Evolutionary conservation across 169 alveolate species (phyloP), one percentile per base, ranked within the genome.

Genomic region (Eimeria maxima): DNA sequence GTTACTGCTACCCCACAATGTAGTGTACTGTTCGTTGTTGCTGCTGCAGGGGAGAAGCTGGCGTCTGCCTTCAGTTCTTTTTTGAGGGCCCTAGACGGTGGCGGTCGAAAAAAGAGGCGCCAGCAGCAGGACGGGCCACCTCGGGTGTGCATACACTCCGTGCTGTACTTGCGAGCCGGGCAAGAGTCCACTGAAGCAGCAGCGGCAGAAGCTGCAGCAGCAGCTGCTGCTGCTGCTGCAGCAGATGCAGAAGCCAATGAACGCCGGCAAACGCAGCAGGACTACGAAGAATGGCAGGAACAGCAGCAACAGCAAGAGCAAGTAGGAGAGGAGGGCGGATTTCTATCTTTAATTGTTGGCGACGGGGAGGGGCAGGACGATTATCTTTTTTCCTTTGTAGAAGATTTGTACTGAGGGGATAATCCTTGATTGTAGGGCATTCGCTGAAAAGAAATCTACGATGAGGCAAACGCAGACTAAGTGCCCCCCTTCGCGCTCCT

Each of bases 161-260:
- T 76, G 60, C 63, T 76, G 55, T 76, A 76, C 63, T 60, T 76
- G 60, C 87, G 87, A 14, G 50, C 55, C 20, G 63, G 60, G 44
- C 38, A 8, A 38, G 50, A 76, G 1, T 20, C 87, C 16, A 47
- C 33, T 27, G 87, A 76, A 13, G 60, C 65, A 22, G 60, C 60
- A 42, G 87, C 87, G 44, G 87, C 8, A 38, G 63, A 1, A 18
- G 87, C 47, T 42, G 87, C 87, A 42, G 60, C 87, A 76, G 87
- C 87, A 42, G 87, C 87, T 33, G 87, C 87, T 44, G 87, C 87
- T 27, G 87, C 87, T 4, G 87, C 60, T 42, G 87, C 87, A 38
- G 87, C 87, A 45, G 87, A 76, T 8, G 60, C 60, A 38, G 87
- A 38, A 76, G 81, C 81, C 47, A n/a, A 71, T 27, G 87, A 76